These are phyloP conservation scores for Saccharomyces uvarum DNA, from an alignment of 1,139 yeast genomes.

Conservation along the genomic window DNA sequence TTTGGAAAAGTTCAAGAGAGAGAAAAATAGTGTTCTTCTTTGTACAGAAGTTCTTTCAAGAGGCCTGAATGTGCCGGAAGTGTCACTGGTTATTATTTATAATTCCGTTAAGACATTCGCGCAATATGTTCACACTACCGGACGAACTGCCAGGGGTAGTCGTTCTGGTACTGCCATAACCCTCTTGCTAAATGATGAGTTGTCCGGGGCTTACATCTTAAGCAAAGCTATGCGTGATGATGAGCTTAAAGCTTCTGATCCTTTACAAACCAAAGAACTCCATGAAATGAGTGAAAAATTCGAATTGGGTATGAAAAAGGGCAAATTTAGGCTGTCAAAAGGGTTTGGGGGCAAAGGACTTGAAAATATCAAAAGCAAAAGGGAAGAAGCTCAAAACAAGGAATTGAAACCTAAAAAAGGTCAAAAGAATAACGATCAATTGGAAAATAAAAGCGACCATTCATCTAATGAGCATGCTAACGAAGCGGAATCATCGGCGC, in stretches of 20 bases:
- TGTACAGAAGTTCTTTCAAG: constrained; percentile 95
- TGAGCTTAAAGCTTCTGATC: constrained; percentile 35
- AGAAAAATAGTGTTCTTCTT: constrained; percentile 50
- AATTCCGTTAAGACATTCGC: constrained; percentile 92
- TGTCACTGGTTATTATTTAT: constrained; percentile 72
- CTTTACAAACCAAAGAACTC: constrained; percentile 37
- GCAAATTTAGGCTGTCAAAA: constrained; percentile 56
- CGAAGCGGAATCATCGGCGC: constrained; percentile 49
- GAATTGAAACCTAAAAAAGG: constrained; percentile 40
- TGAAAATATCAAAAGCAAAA: constrained; percentile 63
- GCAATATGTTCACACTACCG: constrained; percentile 93
- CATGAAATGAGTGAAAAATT: constrained; percentile 49
- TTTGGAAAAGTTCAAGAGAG: constrained; percentile 60
- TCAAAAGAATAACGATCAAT: constrained; percentile 23
- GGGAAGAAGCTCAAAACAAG: constrained; percentile 49
- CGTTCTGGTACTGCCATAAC: constrained; percentile 71
- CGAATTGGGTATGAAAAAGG: constrained; percentile 55
- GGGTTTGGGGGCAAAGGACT: constrained; percentile 96
- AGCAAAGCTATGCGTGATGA: constrained; percentile 52
- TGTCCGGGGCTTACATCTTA: constrained; percentile 64
- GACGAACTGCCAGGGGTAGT: constrained; percentile 94
- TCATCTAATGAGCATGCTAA: constrained; percentile 11
- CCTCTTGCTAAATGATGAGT: constrained; percentile 48
- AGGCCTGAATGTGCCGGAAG: constrained; percentile 83
- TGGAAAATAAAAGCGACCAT: constrained; percentile 22